Base-by-base conservation (phyloP, 116 monocot genomes). In the Thalassia testudinum region DNA sequence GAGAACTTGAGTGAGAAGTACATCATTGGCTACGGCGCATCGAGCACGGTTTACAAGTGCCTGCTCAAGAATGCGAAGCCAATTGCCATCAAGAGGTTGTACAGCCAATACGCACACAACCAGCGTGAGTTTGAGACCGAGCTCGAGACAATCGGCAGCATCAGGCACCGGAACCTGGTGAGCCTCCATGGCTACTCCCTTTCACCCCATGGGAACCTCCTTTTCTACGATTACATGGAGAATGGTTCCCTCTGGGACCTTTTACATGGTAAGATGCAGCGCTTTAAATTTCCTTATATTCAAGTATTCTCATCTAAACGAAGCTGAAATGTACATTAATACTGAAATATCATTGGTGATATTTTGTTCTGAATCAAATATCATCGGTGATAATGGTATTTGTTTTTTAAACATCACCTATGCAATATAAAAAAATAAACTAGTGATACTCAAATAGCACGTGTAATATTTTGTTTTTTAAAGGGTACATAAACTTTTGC, bases 161-260 rank as follows among this genome's bases (percentile, higher is more conserved):
- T 95, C 60, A 64, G 89, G 42, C 95, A 95, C 62, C 53, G 88
- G 61, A 95, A 85, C 47, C 78, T 95, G 5, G 89, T 95, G 27
- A 88, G 85, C 65, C 70, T 95, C 47, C 85, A 85, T 50, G 95
- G 85, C 54, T 95, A 88, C 68, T 75, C 88, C 12, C 72, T 95
- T 5, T 88, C 95, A 2, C 88, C 88, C 43, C 73, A 81, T 56
- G 95, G 95, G 24, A 95, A 95, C 65, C 85, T 95, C 38, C 88
- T 95, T 53, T 88, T 95, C 63, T 95, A 85, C 53, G 95, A 95
- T 48, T 88, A 85, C 76, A 88, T 95, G 95, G 76, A 81, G 72
- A 95, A 95, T 71, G 95, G 95, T 13, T 95, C 95, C 22, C 61
- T 95, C n/a, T 95, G 95, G 95, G 95, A 95, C 74, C 84, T 95